A percentile compares a stretch with the other conserved stretches of the same genome.
phyloP scores from a whole-genome alignment of 2,329 filamentous ascomycete genomes.

The Cercospora zeina region DNA sequence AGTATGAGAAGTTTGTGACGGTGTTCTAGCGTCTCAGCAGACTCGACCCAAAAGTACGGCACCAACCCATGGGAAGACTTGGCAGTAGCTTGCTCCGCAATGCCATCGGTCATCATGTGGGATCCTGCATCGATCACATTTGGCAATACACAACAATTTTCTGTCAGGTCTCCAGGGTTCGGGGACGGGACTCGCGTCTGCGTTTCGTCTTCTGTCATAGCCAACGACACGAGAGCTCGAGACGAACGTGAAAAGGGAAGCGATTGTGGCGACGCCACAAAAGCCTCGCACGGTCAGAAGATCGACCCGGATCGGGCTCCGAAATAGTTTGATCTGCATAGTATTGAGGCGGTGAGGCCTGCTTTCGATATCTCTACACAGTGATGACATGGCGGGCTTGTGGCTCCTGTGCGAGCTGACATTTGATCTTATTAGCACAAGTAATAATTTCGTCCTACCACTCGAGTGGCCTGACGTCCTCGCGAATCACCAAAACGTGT shows the following conservation, averaged over 20 bases:
- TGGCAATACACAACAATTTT: neutral
- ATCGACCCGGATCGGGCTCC: neutral
- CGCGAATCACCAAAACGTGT: neutral
- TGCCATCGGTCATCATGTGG: neutral
- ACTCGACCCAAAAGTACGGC: constrained; percentile 13
- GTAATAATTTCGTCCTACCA: neutral
- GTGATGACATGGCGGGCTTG: neutral
- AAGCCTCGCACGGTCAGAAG: constrained; percentile 20
- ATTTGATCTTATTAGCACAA: neutral
- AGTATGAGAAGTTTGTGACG: constrained; percentile 14
- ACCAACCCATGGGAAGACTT: constrained; percentile 7
- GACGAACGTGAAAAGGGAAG: constrained; percentile 2
- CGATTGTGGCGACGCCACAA: constrained; percentile 23
- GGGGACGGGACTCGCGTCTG: neutral
- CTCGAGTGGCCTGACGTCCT: neutral
- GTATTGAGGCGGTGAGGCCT: constrained; percentile 5
- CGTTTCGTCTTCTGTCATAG: neutral
- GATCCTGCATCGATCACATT: neutral
- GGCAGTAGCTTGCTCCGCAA: neutral
- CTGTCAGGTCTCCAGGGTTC: neutral
- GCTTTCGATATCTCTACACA: neutral
- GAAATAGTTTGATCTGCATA: constrained; percentile 9
- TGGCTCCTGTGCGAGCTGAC: neutral
- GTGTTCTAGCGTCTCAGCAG: constrained; percentile 17
- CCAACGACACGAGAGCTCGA: neutral